These are phyloP conservation scores for Cryptococcus hybrid DNA, from an alignment of 1,284 basidiomycete species.

Conservation along the genomic window DNA sequence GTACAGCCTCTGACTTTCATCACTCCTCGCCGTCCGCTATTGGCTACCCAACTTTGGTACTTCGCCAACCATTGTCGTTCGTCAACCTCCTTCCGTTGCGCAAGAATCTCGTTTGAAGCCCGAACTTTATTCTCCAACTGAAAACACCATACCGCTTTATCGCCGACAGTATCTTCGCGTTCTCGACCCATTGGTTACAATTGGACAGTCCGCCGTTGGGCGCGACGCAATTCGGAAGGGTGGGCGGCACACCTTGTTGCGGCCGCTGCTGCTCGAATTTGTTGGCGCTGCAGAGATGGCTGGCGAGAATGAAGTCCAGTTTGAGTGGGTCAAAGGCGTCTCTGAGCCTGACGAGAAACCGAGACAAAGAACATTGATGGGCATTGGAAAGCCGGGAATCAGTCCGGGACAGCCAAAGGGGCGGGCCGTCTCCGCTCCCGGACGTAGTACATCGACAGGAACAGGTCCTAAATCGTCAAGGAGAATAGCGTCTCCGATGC, in stretches of 20 bases:
- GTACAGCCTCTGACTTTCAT: neutral
- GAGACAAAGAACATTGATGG: too few species aligned
- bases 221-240: constrained; percentile 56
- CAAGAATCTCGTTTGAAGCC: too few species aligned
- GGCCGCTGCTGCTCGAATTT: constrained; percentile 38
- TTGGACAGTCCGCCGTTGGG: constrained; percentile 78
- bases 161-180: neutral
- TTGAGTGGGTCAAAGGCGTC: constrained; percentile 45
- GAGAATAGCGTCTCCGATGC: too few species aligned
- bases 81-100: constrained; percentile 5
- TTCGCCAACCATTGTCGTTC: constrained; percentile 31
- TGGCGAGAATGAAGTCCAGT: constrained; percentile 44
- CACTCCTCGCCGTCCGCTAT: constrained; percentile 5
- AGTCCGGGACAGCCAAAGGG: too few species aligned
- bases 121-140: too few species aligned
- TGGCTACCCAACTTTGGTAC: constrained; percentile 43
- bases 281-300: constrained; percentile 22
- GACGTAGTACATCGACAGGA: too few species aligned
- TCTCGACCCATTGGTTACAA: constrained; percentile 59
- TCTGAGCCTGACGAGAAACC: too few species aligned
- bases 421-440: too few species aligned
- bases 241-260: constrained; percentile 43
- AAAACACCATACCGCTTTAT: too few species aligned
- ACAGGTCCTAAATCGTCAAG: too few species aligned
- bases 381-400: too few species aligned